Percentiles rank a stretch among this genome's conserved stretches.
phyloP scores from a whole-genome alignment of 371 early-diverging fungal species.

The Actinomucor elegans region DNA sequence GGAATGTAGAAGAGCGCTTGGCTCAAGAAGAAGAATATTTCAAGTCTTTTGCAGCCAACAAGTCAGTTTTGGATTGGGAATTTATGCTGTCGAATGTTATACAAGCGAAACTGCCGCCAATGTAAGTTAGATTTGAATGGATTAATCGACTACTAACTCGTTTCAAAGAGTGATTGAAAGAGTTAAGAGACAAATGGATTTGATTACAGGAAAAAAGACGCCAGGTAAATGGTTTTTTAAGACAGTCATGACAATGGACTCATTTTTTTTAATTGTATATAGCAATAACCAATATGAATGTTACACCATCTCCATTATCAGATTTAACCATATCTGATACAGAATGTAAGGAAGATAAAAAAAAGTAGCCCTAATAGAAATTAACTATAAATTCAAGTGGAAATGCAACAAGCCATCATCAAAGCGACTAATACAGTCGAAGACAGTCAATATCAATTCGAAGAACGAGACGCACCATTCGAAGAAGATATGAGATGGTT shows the following conservation, averaged over 20 bases:
- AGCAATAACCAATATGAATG: conserved; percentile 3
- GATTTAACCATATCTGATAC: conserved; percentile 6
- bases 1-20: too few species aligned
- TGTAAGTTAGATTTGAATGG: not conserved
- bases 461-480: too few species aligned
- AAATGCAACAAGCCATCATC: too few species aligned
- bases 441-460: too few species aligned
- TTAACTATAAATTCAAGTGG: too few species aligned
- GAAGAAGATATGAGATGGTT: conserved; percentile 7
- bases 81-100: not conserved
- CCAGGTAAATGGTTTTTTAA: too few species aligned
- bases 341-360: conserved; percentile 8
- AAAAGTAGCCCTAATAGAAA: too few species aligned
- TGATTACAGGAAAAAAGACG: not conserved
- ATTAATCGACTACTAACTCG: not conserved
- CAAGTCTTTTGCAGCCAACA: too few species aligned
- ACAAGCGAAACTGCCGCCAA: not conserved
- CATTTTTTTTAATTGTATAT: too few species aligned
- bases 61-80: conserved; percentile 14
- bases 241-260: too few species aligned
- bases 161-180: conserved; percentile 2
- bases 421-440: too few species aligned
- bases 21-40: too few species aligned
- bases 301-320: conserved; percentile 5
- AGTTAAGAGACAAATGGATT: conserved; percentile 1